phyloP scores from a whole-genome alignment of 495 filamentous ascomycete genomes.

The Cenococcum geophilum region DNA sequence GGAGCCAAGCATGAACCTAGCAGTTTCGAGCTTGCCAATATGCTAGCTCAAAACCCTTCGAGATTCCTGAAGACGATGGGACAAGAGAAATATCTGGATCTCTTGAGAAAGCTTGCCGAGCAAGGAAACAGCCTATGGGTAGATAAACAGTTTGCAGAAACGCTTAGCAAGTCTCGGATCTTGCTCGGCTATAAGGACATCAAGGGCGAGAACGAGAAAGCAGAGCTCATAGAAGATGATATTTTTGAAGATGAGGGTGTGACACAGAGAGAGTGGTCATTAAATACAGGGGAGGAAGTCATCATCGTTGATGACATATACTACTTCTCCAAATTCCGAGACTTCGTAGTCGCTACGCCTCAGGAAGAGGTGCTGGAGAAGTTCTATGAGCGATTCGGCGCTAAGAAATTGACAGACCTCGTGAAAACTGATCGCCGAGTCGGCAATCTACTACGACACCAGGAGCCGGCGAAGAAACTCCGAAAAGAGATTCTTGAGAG shows the following conservation, averaged over 20 bases:
- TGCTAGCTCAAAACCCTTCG: constrained; percentile 72
- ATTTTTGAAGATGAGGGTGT: constrained; percentile 51
- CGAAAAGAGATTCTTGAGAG: constrained; percentile 78
- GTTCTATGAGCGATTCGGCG: constrained; percentile 68
- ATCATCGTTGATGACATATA: constrained; percentile 83
- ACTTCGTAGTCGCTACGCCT: constrained; percentile 72
- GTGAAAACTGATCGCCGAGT: constrained; percentile 57
- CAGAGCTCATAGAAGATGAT: constrained; percentile 43
- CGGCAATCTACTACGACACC: constrained; percentile 49
- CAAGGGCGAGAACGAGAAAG: constrained; percentile 15
- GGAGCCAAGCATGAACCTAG: constrained; percentile 89
- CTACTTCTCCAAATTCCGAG: constrained; percentile 76
- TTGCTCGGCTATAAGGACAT: constrained; percentile 66
- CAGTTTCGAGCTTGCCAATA: constrained; percentile 70
- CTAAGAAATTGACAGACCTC: constrained; percentile 50
- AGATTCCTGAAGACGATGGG: constrained; percentile 70
- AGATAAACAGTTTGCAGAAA: constrained; percentile 67
- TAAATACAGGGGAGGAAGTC: constrained; percentile 62
- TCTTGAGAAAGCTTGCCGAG: constrained; percentile 71
- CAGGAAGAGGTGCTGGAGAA: constrained; percentile 80
- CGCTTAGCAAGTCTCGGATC: constrained; percentile 69
- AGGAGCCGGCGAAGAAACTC: constrained; percentile 51
- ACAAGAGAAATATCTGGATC: constrained; percentile 74
- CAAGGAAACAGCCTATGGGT: constrained; percentile 60
- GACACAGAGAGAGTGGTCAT: constrained; percentile 68